Conservation (phyloP, 495 filamentous ascomycete species). For the Niebla homalea region DNA sequence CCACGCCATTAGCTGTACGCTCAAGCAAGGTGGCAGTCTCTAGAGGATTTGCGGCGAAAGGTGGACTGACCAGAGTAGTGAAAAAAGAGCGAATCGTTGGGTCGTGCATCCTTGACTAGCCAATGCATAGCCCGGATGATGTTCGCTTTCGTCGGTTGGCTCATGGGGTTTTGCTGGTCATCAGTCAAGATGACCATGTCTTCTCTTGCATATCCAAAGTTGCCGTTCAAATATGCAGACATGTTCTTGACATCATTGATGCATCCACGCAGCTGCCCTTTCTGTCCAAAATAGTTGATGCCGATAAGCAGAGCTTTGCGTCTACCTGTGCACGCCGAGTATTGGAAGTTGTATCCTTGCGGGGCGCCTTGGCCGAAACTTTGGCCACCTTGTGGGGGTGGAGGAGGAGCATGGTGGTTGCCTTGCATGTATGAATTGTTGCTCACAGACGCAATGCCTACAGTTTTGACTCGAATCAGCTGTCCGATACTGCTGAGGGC, state of each 20-base stretch:
- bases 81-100: slow-evolving; percentile 96
- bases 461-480: neutral
- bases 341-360: slow-evolving; percentile 68
- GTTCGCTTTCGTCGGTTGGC: slow-evolving; percentile 90
- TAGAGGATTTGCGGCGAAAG: neutral
- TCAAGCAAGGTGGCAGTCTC: neutral
- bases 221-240: slow-evolving; percentile 79
- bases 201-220: slow-evolving; percentile 86
- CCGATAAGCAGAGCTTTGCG: slow-evolving; percentile 90
- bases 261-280: slow-evolving; percentile 82
- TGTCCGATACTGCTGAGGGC: neutral
- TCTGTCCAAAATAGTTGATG: slow-evolving; percentile 95
- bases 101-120: slow-evolving; percentile 87
- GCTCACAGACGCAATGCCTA: slow-evolving; percentile 18
- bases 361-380: slow-evolving; percentile 70
- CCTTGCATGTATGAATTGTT: slow-evolving; percentile 25
- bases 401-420: slow-evolving; percentile 24
- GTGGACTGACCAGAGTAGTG: slow-evolving; percentile 79
- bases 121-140: slow-evolving; percentile 97
- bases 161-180: slow-evolving; percentile 94
- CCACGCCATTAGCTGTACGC: neutral
- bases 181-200: slow-evolving; percentile 98
- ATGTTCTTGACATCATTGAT: slow-evolving; percentile 99
- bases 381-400: slow-evolving; percentile 31
- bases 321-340: slow-evolving; percentile 81